Percentiles rank a stretch among this genome's conserved stretches.
phyloP scores from a whole-genome alignment of 345 rosid genomes.

The Toxicodendron radicans region DNA sequence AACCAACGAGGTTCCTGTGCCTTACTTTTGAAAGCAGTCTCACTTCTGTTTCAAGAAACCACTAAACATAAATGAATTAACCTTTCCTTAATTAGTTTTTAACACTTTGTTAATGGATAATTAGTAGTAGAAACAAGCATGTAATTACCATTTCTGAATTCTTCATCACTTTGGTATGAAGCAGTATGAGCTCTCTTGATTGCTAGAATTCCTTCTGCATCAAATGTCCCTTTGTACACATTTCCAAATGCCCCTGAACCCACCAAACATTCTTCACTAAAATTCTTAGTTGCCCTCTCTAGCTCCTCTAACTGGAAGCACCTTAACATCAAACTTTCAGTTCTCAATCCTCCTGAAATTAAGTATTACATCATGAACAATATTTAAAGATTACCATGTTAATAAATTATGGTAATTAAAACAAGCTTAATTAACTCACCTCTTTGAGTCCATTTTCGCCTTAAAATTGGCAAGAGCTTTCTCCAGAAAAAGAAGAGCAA shows the following conservation, averaged over 20 bases:
- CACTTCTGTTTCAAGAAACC: slow-evolving; percentile 52
- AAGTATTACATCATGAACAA: too few relatives aligned
- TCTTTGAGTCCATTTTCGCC: slow-evolving; percentile 18
- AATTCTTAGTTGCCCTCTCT: slow-evolving; percentile 43
- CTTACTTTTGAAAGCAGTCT: slow-evolving; percentile 46
- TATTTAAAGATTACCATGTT: too few relatives aligned
- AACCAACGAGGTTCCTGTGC: slow-evolving; percentile 53
- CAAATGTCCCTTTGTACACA: slow-evolving; percentile 51
- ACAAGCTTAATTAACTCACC: slow-evolving; percentile 26
- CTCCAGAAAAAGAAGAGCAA: slow-evolving; percentile 33
- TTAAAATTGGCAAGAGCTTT: slow-evolving; percentile 30
- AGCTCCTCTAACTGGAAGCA: slow-evolving; percentile 45
- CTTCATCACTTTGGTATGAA: slow-evolving; percentile 50
- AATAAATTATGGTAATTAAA: too few relatives aligned
- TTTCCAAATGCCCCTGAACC: slow-evolving; percentile 61
- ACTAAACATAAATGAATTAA: slow-evolving; percentile 18
- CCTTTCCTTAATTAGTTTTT: not conserved
- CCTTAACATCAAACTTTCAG: slow-evolving; percentile 40
- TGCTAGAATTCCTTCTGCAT: slow-evolving; percentile 41
- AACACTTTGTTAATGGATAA: not conserved
- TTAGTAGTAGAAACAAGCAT: not conserved
- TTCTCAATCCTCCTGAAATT: slow-evolving; percentile 30
- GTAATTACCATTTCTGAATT: slow-evolving; percentile 58
- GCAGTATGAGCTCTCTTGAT: slow-evolving; percentile 56
- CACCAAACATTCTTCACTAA: slow-evolving; percentile 49